These are phyloP conservation scores for Artemisia tridentata DNA, from an alignment of 129 eudicot species.

Conservation along the genomic window DNA sequence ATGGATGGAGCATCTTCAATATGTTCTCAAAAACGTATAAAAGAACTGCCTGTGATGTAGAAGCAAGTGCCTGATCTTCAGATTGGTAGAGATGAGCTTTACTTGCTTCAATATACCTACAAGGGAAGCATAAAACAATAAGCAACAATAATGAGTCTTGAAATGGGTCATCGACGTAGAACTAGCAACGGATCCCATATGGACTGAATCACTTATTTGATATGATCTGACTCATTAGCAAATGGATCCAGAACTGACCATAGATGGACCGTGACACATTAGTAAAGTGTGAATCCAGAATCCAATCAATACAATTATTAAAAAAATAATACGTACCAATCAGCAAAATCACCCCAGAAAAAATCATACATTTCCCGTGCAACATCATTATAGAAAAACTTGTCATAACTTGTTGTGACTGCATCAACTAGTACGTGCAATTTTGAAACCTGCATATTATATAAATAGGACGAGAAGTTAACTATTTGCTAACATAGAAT, in stretches of 20 bases:
- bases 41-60: constrained; percentile 81
- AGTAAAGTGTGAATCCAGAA: constrained; percentile 9
- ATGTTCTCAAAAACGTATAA: constrained; percentile 80
- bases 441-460: constrained; percentile 67
- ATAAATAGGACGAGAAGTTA: not conserved
- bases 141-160: not conserved
- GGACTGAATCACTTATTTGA: too few relatives aligned
- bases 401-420: constrained; percentile 84
- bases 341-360: constrained; percentile 99
- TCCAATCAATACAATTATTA: not conserved
- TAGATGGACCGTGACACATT: too few relatives aligned
- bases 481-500: constrained; percentile 2
- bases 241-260: too few relatives aligned
- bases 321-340: constrained; percentile 58
- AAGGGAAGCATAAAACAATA: not conserved
- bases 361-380: constrained; percentile 88
- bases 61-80: constrained; percentile 45
- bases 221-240: too few relatives aligned
- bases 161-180: not conserved
- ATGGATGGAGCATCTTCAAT: constrained; percentile 83
- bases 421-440: constrained; percentile 81
- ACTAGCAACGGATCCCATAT: too few relatives aligned
- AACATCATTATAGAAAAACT: constrained; percentile 85
- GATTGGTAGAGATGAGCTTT: constrained; percentile 84
- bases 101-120: constrained; percentile 99